These are phyloP conservation scores for Apiotrichum veenhuisii DNA, from an alignment of 1,284 basidiomycete species.

Conservation along the genomic window DNA sequence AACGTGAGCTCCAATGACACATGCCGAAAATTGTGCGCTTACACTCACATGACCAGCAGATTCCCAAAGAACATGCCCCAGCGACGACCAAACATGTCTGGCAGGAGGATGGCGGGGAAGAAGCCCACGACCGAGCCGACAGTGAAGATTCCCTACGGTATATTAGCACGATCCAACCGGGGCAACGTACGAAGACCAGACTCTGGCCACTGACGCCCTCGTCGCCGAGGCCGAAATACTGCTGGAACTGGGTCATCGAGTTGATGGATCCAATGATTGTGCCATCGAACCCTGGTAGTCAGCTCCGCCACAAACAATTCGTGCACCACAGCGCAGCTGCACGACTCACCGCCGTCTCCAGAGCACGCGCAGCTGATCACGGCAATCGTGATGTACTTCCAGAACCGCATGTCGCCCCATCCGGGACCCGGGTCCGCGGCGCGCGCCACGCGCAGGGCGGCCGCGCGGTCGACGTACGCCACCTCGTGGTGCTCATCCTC, in stretches of 20 bases:
- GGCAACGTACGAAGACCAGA: conserved; percentile 46
- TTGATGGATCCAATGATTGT: conserved; percentile 18
- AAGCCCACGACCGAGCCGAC: conserved; percentile 52
- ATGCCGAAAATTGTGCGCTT: no score
- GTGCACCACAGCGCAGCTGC: no score
- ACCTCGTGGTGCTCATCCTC: background rate
- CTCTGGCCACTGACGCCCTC: conserved; percentile 7
- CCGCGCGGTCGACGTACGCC: conserved; percentile 17
- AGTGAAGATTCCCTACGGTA: conserved; percentile 53
- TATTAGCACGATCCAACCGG: conserved; percentile 43
- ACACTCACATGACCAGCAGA: conserved; percentile 47
- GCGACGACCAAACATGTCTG: conserved; percentile 57
- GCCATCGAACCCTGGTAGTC: conserved; percentile 9
- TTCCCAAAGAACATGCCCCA: conserved; percentile 58
- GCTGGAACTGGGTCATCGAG: conserved; percentile 12
- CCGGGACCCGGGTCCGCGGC: conserved; percentile 55
- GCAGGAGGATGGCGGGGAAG: conserved; percentile 44
- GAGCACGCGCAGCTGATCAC: conserved; percentile 54
- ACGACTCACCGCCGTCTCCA: conserved; percentile 22
- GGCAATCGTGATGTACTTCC: conserved; percentile 50
- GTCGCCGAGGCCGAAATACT: conserved; percentile 8
- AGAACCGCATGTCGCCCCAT: conserved; percentile 46
- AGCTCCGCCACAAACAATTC: no score
- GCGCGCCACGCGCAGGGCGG: conserved; percentile 53
- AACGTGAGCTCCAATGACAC: no score